phyloP scores from a whole-genome alignment of 2,329 filamentous ascomycete species.

The Trichoderma sp. region DNA sequence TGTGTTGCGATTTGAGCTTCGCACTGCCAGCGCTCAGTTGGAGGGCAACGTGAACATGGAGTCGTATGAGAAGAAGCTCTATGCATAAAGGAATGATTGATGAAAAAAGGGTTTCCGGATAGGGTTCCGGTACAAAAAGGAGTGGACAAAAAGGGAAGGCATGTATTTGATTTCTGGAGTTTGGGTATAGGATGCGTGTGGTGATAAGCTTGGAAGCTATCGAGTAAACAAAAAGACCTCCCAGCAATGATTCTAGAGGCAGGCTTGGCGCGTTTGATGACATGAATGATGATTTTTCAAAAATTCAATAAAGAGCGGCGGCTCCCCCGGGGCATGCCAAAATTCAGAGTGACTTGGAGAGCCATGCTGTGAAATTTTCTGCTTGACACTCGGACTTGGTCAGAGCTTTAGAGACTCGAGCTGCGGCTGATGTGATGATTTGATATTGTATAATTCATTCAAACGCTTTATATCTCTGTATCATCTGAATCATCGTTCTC shows the following conservation, averaged over 20 bases:
- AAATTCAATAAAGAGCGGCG: conserved; percentile 5
- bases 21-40: conserved; percentile 89
- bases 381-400: neutral
- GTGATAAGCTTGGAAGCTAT: conserved; percentile 12
- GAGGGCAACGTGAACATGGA: conserved; percentile 98
- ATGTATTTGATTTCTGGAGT: conserved; percentile 20
- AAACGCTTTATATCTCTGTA: neutral
- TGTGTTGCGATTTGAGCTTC: conserved; percentile 84
- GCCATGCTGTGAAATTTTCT: conserved; percentile 14
- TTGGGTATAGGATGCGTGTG: conserved; percentile 17
- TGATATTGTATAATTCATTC: neutral
- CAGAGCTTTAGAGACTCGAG: neutral
- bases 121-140: neutral
- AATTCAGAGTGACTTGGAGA: neutral
- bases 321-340: conserved; percentile 2
- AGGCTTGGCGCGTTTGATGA: conserved; percentile 17
- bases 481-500: neutral
- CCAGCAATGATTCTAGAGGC: conserved; percentile 15
- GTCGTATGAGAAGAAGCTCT: conserved; percentile 99
- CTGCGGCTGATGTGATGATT: neutral
- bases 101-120: conserved; percentile 19
- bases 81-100: conserved; percentile 59
- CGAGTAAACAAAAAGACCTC: conserved; percentile 20
- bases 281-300: conserved; percentile 5
- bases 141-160: neutral